Conservation (phyloP, 306 rosid species). For the Morella rubra region DNA sequence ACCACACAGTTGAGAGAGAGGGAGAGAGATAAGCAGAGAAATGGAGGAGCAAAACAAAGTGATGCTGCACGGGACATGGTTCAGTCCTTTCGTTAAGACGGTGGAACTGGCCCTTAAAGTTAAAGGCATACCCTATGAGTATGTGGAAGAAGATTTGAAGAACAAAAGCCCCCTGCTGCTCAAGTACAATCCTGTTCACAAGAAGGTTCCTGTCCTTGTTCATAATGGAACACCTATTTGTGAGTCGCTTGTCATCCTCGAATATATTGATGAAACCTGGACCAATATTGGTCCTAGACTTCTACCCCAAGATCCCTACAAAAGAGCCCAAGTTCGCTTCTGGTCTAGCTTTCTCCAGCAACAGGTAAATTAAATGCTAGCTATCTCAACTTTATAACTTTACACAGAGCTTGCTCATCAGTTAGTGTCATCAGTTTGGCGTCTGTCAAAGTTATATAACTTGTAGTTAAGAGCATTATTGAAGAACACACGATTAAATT, state of each 20-base stretch:
- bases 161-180: slow-evolving; percentile 38
- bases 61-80: slow-evolving; percentile 32
- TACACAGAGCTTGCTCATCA: no score
- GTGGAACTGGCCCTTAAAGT: slow-evolving; percentile 37
- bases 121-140: slow-evolving; percentile 36
- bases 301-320: neutral
- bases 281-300: neutral
- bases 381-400: neutral
- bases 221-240: slow-evolving; percentile 37
- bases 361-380: neutral
- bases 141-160: slow-evolving; percentile 27
- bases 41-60: slow-evolving; percentile 29
- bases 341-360: slow-evolving; percentile 26
- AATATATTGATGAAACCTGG: slow-evolving; percentile 35
- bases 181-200: slow-evolving; percentile 38
- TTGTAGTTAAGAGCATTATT: no score
- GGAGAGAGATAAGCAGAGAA: neutral
- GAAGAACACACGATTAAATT: no score
- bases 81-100: slow-evolving; percentile 41
- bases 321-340: slow-evolving; percentile 30
- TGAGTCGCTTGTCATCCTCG: slow-evolving; percentile 42
- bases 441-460: no score
- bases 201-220: slow-evolving; percentile 43
- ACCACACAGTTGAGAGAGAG: no score
- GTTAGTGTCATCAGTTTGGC: no score